Evolutionary conservation across 257 asterid species (phyloP).

Genomic region (Fraxinus quadrangulata): DNA sequence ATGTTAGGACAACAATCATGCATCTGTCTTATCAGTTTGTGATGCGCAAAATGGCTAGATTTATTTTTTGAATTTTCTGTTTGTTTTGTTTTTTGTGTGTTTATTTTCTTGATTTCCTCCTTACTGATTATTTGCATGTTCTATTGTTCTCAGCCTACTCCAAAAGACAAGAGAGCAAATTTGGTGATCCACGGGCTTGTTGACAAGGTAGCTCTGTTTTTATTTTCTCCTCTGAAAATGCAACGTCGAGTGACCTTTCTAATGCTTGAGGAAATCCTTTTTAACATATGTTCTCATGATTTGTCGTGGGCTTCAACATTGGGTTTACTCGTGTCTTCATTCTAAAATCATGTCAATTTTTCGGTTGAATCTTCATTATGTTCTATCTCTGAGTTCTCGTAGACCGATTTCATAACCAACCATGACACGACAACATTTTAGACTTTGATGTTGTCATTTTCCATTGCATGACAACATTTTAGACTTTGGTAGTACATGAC

Average conservation of each 20-base stretch:
- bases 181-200: constrained; percentile 87
- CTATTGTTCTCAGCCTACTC: constrained; percentile 42
- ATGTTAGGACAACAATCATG: not conserved
- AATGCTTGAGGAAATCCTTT: not conserved
- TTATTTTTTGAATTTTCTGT: not conserved
- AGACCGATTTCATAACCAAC: not conserved
- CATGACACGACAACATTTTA: not conserved
- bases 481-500: not conserved
- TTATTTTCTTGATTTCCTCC: not conserved
- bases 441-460: not conserved
- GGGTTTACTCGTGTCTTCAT: not conserved
- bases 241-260: not conserved
- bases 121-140: constrained; percentile 2
- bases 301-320: constrained; percentile 22
- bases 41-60: not conserved
- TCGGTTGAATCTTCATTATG: not conserved
- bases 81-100: not conserved
- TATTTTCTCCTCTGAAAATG: constrained; percentile 6
- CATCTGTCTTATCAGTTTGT: not conserved
- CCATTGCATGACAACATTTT: not conserved
- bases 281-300: constrained; percentile 21
- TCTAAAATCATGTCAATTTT: not conserved
- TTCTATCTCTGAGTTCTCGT: not conserved
- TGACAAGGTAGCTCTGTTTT: constrained; percentile 60
- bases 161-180: constrained; percentile 92